A percentile compares a stretch with the other conserved stretches of the same genome.
Evolutionary conservation across 805 yeast species (phyloP).

Genomic region (Pichia membranifaciens): DNA sequence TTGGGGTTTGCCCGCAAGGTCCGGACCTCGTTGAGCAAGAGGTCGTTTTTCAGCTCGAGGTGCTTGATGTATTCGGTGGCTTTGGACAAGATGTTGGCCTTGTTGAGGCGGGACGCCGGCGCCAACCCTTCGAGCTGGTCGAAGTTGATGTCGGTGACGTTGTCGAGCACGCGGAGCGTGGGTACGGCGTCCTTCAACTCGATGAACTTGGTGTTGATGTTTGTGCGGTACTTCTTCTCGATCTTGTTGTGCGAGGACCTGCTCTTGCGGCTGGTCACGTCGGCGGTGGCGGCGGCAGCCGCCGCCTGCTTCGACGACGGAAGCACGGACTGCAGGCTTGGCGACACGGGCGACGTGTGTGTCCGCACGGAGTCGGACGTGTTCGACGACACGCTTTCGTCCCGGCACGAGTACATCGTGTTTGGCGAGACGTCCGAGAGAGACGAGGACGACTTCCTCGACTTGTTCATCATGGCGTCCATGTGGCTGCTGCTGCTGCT

Average conservation of each 20-base stretch:
- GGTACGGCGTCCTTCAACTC: constrained; percentile 77
- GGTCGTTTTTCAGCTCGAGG: constrained; percentile 53
- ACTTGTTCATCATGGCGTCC: no score
- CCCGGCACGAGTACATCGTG: no score
- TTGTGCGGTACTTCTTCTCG: constrained; percentile 75
- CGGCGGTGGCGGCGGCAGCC: no score
- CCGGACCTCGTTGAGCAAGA: constrained; percentile 46
- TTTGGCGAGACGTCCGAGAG: no score
- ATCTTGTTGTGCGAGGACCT: constrained; percentile 72
- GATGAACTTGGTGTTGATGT: constrained; percentile 64
- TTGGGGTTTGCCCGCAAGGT: constrained; percentile 16
- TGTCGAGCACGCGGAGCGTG: constrained; percentile 55
- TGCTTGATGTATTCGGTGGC: constrained; percentile 78
- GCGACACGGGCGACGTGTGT: no score
- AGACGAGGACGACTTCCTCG: no score
- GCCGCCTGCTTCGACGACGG: no score
- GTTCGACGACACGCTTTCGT: no score
- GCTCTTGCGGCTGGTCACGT: constrained; percentile 34
- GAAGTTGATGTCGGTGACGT: constrained; percentile 17
- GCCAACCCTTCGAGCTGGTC: constrained; percentile 65
- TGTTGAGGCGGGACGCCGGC: constrained; percentile 70
- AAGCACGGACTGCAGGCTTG: background rate
- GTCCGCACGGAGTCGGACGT: no score
- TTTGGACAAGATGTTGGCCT: constrained; percentile 70
- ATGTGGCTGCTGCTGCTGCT: no score